phyloP scores from a whole-genome alignment of 441 rosid genomes.

The Gossypium schwendimanii region DNA sequence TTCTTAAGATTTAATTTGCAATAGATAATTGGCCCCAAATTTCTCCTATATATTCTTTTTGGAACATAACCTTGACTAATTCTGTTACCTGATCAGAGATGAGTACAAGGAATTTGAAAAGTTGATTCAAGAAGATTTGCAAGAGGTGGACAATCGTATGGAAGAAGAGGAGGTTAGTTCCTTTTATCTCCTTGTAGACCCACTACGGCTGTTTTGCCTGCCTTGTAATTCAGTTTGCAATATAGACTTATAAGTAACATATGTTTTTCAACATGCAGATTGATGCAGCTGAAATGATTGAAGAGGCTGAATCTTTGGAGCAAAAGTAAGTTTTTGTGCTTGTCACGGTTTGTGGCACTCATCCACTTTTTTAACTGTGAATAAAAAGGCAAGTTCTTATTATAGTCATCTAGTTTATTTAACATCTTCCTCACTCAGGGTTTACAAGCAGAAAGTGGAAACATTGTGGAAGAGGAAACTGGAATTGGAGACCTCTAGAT shows the following conservation, averaged over 20 bases:
- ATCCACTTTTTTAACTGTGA: neutral
- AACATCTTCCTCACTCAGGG: slow-evolving; percentile 26
- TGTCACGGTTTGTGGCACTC: neutral
- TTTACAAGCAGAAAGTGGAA: slow-evolving; percentile 62
- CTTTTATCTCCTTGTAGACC: neutral
- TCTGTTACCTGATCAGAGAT: slow-evolving; percentile 42
- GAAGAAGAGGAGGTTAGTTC: slow-evolving; percentile 69
- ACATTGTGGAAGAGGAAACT: slow-evolving; percentile 51
- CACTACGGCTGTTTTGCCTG: neutral
- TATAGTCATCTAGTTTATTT: neutral
- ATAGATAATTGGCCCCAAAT: neutral
- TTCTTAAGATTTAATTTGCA: neutral
- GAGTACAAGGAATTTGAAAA: slow-evolving; percentile 94
- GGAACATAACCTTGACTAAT: slow-evolving; percentile 9
- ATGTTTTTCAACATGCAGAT: slow-evolving; percentile 37
- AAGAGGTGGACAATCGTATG: slow-evolving; percentile 74
- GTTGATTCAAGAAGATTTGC: slow-evolving; percentile 81
- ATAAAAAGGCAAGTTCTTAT: neutral
- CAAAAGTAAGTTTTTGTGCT: slow-evolving; percentile 51
- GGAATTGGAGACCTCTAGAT: slow-evolving; percentile 63
- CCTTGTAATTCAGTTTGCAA: neutral
- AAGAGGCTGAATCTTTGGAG: slow-evolving; percentile 53
- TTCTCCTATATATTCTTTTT: neutral
- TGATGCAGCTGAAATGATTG: slow-evolving; percentile 59
- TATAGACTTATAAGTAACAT: neutral